phyloP scores from a whole-genome alignment of 306 rosid species.

The Phaseolus lunatus region DNA sequence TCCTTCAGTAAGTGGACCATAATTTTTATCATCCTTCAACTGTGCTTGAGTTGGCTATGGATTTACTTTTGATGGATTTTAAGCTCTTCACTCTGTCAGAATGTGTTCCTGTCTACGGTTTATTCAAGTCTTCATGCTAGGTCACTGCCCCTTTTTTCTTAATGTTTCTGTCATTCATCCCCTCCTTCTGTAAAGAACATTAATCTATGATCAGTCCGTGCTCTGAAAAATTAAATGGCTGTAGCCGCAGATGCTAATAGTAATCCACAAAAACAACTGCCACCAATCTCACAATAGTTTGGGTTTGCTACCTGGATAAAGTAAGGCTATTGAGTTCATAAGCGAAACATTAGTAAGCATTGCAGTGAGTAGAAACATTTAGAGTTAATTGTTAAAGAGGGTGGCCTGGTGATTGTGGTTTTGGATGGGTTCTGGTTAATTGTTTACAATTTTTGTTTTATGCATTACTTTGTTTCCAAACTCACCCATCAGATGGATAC shows the following conservation, averaged over 20 bases:
- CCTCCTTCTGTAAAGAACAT: neutral
- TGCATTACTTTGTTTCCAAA: slow-evolving; percentile 1
- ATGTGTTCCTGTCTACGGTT: neutral
- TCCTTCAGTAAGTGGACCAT: neutral
- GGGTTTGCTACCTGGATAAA: neutral
- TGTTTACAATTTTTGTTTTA: neutral
- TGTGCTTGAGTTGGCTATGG: slow-evolving; percentile 7
- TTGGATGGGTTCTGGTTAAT: slow-evolving; percentile 11
- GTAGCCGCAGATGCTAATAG: neutral
- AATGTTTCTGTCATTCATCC: neutral
- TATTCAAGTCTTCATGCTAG: neutral
- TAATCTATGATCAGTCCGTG: neutral
- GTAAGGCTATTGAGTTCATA: neutral
- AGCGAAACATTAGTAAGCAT: neutral
- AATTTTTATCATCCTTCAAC: neutral
- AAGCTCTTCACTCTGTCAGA: neutral
- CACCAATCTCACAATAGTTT: neutral
- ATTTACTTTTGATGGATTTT: neutral
- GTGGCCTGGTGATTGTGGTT: neutral
- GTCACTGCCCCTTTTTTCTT: neutral
- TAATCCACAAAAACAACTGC: neutral
- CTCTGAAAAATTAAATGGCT: neutral
- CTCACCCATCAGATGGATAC: neutral
- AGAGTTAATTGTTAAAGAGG: neutral
- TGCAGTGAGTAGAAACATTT: neutral